These are phyloP conservation scores for Metroxylon sagu DNA, from an alignment of 176 grass and related monocot genomes.

Conservation along the genomic window DNA sequence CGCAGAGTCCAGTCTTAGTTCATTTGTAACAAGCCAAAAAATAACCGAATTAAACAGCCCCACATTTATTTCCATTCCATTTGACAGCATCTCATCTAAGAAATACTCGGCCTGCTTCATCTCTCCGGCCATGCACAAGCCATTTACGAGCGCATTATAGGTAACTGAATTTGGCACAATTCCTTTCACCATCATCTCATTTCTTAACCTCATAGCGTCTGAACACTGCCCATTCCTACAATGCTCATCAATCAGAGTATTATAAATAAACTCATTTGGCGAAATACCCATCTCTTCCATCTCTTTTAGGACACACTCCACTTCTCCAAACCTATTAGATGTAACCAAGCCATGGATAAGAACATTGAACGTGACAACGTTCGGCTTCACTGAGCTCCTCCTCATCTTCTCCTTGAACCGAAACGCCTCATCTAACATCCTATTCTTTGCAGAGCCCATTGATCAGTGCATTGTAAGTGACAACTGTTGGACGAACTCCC, in stretches of 20 bases:
- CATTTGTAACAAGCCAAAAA: conserved; percentile 44
- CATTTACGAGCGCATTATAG: conserved; percentile 53
- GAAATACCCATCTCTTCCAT: conserved; percentile 52
- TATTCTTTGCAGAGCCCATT: conserved; percentile 60
- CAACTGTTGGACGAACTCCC: conserved; percentile 29
- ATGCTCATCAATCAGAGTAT: conserved; percentile 65
- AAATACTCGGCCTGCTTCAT: conserved; percentile 52
- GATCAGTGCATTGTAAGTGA: conserved; percentile 69
- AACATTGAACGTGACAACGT: conserved; percentile 59
- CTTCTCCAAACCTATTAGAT: conserved; percentile 34
- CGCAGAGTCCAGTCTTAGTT: conserved; percentile 42
- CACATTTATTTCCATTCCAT: conserved; percentile 50
- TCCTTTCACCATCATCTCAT: conserved; percentile 58
- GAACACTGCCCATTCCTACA: conserved; percentile 39
- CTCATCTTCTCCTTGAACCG: conserved; percentile 53
- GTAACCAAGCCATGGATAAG: conserved; percentile 78
- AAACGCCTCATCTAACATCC: conserved; percentile 62
- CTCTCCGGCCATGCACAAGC: conserved; percentile 62
- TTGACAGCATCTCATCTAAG: conserved; percentile 65
- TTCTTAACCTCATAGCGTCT: conserved; percentile 36
- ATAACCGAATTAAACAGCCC: conserved; percentile 60
- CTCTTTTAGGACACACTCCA: conserved; percentile 34
- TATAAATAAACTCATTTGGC: conserved; percentile 77
- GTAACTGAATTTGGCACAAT: conserved; percentile 54
- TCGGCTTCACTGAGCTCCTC: conserved; percentile 36